Evolutionary conservation across 306 rosid species (phyloP), one percentile per base, ranked within the genome.

Genomic region (Boehmeria nivea): DNA sequence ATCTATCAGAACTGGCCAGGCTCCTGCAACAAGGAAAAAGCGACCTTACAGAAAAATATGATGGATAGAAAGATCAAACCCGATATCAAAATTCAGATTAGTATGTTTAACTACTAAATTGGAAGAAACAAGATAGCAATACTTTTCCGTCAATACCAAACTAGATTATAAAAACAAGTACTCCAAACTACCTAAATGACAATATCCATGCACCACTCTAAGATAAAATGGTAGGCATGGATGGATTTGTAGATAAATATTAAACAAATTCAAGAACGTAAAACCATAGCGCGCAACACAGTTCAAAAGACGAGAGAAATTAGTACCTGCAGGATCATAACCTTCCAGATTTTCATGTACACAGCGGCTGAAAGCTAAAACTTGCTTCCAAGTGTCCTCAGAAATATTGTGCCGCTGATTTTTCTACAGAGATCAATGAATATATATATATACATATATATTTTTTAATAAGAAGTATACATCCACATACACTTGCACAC

Each of bases 381-480:
- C 96, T 79, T 93, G 99, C 68, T 68, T 76, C 99, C 99, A 93
- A 13, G 96, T 87, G 78, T 93, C 99, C 77, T 93, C 95, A 2
- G 95, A 83, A 68, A 93, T 87, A 79, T 87, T 93, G 78, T 87
- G 79, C 46, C 99, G 84, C 63, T 87, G 99, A 68, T 81, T 85
- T 72, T 83, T 93, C 99, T 93, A 62, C 43, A 69, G 52, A 49
- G 63, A 61, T 64, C 40, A 18, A 50, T 59, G 52, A 54, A 58
- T 61, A 9, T 26, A 12, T 61, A 60, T 61, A 27, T 3, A n/a
- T n/a, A n/a, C n/a, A n/a, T n/a, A n/a, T n/a, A n/a, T n/a, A n/a
- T n/a, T n/a, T n/a, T n/a, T n/a, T n/a, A n/a, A n/a, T n/a, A n/a
- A n/a, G n/a, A 40, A 42, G 12, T 9, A 40, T 26, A 15, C 16